A percentile compares a stretch with the other conserved stretches of the same genome.
Evolutionary conservation across 1,284 basidiomycete species (phyloP).

Genomic region (Polyporus tsugae): DNA sequence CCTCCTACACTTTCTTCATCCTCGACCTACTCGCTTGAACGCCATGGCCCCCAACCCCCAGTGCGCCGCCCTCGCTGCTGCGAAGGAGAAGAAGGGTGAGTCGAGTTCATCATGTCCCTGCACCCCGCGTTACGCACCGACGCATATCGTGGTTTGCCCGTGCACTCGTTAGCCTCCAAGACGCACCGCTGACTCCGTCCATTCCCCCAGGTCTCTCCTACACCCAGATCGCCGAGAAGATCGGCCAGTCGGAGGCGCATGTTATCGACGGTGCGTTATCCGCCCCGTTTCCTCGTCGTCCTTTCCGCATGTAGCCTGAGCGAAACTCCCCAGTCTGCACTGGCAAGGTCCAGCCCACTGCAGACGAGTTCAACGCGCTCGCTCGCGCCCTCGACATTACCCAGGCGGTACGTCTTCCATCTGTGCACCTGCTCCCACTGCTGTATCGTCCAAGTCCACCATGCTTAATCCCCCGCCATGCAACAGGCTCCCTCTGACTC

Average conservation of each 20-base stretch:
- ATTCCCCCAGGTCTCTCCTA: constrained; percentile 53
- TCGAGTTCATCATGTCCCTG: neutral
- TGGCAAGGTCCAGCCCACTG: constrained; percentile 53
- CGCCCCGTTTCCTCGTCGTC: neutral
- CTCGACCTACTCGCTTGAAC: constrained; percentile 6
- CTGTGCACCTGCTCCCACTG: neutral
- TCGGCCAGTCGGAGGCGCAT: constrained; percentile 52
- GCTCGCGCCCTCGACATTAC: constrained; percentile 56
- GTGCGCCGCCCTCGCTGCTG: constrained; percentile 65
- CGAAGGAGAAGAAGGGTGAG: constrained; percentile 59
- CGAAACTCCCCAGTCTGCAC: constrained; percentile 55
- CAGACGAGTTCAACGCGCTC: constrained; percentile 60
- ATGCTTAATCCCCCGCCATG: neutral
- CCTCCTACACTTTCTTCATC: constrained; percentile 8
- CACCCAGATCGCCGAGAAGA: constrained; percentile 53
- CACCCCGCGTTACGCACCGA: neutral
- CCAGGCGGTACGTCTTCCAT: constrained; percentile 41
- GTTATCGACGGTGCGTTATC: constrained; percentile 58
- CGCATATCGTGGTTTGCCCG: neutral
- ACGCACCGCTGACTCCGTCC: neutral
- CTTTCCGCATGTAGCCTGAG: neutral
- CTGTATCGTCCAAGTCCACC: neutral
- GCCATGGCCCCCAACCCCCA: constrained; percentile 54
- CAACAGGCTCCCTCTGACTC: constrained; percentile 34
- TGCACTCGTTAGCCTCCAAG: constrained; percentile 11